Percentiles rank a stretch among this genome's conserved stretches.
Evolutionary conservation across 768 basidiomycete species (phyloP).

Genomic region (Boletus barrowsii): DNA sequence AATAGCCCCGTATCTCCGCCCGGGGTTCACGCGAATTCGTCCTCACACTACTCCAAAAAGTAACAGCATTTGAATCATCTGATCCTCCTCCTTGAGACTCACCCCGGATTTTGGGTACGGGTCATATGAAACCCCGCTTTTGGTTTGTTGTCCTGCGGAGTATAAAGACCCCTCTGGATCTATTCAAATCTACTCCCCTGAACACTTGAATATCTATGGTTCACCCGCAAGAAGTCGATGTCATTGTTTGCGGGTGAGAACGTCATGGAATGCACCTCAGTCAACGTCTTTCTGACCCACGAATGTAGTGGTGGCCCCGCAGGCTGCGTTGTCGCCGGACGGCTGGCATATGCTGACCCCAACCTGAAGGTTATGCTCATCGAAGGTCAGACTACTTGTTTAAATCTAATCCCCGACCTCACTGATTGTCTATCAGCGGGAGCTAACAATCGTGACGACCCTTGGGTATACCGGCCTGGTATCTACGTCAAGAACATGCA

Average conservation of each 20-base stretch:
- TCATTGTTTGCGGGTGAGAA: constrained; percentile 58
- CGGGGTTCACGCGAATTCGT: too few relatives aligned
- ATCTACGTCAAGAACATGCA: constrained; percentile 75
- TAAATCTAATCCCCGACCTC: background rate
- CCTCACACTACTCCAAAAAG: too few relatives aligned
- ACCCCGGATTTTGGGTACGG: too few relatives aligned
- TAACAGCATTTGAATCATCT: too few relatives aligned
- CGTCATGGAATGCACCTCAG: background rate
- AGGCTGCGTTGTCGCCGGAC: constrained; percentile 64
- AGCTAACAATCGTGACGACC: constrained; percentile 70
- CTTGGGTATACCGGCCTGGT: constrained; percentile 72
- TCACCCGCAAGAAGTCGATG: constrained; percentile 70
- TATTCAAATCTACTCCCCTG: background rate
- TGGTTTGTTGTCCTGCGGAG: too few relatives aligned
- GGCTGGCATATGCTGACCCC: constrained; percentile 69
- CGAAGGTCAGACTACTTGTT: constrained; percentile 44
- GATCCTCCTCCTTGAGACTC: too few relatives aligned
- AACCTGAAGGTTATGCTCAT: constrained; percentile 74
- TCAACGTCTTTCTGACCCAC: constrained; percentile 4
- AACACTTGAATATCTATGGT: constrained; percentile 28
- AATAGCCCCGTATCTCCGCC: too few relatives aligned
- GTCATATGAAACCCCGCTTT: too few relatives aligned
- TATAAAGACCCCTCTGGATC: too few relatives aligned
- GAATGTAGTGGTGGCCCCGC: constrained; percentile 55
- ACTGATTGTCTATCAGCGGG: constrained; percentile 40